Base-by-base conservation (phyloP, 352 stramenopile genomes). In the Thalassiosira sp. region DNA sequence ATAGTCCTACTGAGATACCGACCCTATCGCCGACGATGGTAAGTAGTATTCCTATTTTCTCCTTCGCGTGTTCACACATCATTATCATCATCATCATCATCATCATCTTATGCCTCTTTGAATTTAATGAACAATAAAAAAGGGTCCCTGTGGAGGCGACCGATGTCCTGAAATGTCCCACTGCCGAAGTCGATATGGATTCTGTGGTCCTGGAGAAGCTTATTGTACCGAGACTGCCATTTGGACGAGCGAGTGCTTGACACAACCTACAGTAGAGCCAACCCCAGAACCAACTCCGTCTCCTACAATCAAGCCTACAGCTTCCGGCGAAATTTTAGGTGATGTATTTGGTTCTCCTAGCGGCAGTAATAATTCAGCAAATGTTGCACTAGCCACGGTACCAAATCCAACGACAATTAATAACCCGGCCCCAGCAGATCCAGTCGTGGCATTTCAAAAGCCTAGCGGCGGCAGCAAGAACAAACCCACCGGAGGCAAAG, bases 181-280 rank as follows among this genome's bases (percentile, higher is more conserved):
- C 15, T 72, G 33, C 15, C 43, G 53, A 43, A 77, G 59, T 57
- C 37, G 48, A 20, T 58, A 76, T 52, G 68, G 68, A 31, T 69
- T 61, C 46, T 77, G 68, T 53, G 68, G 68, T 16, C 59, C 59
- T 2, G 58, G 37, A 35, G 40, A 65, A 22, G 18, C 31, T 28
- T 77, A 77, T 20, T 77, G 68, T 31, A 77, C 51, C 16, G 58
- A 64, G 15, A 70, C 42, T n/a, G 45, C 58, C 0, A 71, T 57
- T 16, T 77, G 68, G 68, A 66, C 68, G 5, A 53, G 18, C 42
- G 58, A 71, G 2, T 77, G 68, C 40, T 15, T 8, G 35, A 63
- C 54, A 58, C 43, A 25, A 69, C 51, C 3, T 2, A 42, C 5
- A 20, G 16, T n/a, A n/a, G n/a, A n/a, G 10, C 13, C 45, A 22